Conservation (phyloP, 2,329 filamentous ascomycete genomes). For the Aureobasidium sp. region DNA sequence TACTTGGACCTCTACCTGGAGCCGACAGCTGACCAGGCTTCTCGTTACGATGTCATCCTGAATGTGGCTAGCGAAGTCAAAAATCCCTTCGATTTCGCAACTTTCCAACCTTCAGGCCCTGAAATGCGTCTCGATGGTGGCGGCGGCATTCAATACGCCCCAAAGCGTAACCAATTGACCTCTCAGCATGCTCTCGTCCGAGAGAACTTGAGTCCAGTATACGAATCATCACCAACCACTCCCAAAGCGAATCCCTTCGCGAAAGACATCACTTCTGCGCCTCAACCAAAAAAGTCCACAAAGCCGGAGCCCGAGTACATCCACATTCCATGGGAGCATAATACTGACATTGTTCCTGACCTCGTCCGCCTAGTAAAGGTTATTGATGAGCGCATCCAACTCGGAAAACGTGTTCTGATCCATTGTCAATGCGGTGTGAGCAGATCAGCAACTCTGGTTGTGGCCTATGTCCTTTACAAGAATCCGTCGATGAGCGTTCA, state of each 20-base stretch:
- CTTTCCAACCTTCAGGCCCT: constrained; percentile 24
- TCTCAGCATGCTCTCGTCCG: neutral
- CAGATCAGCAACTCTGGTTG: constrained; percentile 76
- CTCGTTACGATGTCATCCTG: constrained; percentile 72
- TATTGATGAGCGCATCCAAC: constrained; percentile 64
- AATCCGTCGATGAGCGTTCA: constrained; percentile 71
- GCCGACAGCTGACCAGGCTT: constrained; percentile 68
- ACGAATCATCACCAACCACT: constrained; percentile 39
- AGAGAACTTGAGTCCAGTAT: constrained; percentile 12
- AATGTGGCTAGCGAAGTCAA: constrained; percentile 77
- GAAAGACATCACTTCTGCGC: constrained; percentile 21
- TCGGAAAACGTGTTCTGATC: constrained; percentile 71
- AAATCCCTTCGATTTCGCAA: constrained; percentile 56
- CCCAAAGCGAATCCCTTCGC: constrained; percentile 47
- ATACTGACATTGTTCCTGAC: constrained; percentile 75
- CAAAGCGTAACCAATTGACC: constrained; percentile 18
- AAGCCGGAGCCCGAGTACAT: constrained; percentile 69
- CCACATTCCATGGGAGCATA: constrained; percentile 82
- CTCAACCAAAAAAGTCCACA: constrained; percentile 30
- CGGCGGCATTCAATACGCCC: constrained; percentile 29
- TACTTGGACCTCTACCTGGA: constrained; percentile 74
- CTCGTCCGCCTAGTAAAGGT: constrained; percentile 66
- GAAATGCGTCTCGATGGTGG: constrained; percentile 27
- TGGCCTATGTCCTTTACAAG: constrained; percentile 76
- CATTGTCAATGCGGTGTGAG: constrained; percentile 85